These are phyloP conservation scores for Acacia melanoxylon DNA, from an alignment of 306 rosid species.

Conservation along the genomic window DNA sequence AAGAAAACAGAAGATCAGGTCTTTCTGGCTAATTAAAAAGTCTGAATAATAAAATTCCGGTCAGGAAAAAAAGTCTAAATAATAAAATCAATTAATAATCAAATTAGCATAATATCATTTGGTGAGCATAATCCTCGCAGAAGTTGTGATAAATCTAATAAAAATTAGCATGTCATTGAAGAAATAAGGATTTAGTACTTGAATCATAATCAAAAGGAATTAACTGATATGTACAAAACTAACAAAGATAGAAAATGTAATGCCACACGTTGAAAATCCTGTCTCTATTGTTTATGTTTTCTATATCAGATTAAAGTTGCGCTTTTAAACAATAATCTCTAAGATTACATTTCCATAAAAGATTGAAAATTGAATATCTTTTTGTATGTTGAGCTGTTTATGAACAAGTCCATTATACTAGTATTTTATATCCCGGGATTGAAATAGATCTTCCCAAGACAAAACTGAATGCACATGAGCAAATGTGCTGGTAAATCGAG, in stretches of 20 bases:
- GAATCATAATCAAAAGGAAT: constrained; percentile 9
- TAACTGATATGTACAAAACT: neutral
- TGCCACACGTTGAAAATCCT: neutral
- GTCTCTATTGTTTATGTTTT: neutral
- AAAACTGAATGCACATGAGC: constrained; percentile 92
- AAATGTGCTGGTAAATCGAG: constrained; percentile 91
- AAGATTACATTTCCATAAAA: neutral
- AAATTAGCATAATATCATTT: too few relatives aligned
- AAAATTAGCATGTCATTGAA: constrained; percentile 38
- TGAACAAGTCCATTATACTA: neutral
- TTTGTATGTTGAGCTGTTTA: neutral
- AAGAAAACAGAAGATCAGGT: too few relatives aligned
- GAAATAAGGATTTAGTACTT: constrained; percentile 8
- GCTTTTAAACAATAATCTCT: neutral
- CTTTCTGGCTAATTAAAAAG: too few relatives aligned
- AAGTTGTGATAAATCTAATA: constrained; percentile 18
- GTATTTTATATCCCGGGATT: constrained; percentile 47
- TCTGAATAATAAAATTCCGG: too few relatives aligned
- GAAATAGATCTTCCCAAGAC: constrained; percentile 77
- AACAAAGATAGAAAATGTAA: neutral
- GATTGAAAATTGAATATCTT: neutral
- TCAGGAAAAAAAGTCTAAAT: too few relatives aligned
- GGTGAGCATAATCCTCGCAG: constrained; percentile 47
- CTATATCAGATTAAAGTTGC: neutral
- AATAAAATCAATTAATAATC: too few relatives aligned